Evolutionary conservation across 2,329 filamentous ascomycete genomes (phyloP).

Genomic region (Zalaria obscura): DNA sequence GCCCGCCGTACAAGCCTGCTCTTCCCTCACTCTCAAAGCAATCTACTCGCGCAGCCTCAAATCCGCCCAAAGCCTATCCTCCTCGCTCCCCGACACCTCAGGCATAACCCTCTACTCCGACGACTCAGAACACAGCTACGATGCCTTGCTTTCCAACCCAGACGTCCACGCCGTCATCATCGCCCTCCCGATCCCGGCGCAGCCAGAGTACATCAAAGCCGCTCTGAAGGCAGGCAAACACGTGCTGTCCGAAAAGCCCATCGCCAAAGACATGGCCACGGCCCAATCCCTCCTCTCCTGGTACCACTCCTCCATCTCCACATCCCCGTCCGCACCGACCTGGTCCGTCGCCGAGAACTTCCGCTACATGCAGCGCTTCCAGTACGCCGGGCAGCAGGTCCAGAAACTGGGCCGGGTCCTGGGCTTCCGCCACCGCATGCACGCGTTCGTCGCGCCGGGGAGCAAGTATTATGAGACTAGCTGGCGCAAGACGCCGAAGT

Average conservation of each 20-base stretch:
- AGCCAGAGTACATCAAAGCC: constrained; percentile 34
- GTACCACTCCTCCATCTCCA: constrained; percentile 27
- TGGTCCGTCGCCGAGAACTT: constrained; percentile 61
- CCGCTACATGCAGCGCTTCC: constrained; percentile 45
- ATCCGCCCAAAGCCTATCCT: constrained; percentile 35
- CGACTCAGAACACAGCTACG: constrained; percentile 33
- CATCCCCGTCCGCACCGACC: constrained; percentile 20
- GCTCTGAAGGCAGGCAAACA: constrained; percentile 38
- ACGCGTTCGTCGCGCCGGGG: constrained; percentile 30
- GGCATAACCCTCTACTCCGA: constrained; percentile 44
- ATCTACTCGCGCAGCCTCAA: constrained; percentile 50
- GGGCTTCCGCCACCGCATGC: constrained; percentile 37
- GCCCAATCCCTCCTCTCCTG: constrained; percentile 35
- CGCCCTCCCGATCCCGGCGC: constrained; percentile 27
- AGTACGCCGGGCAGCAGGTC: constrained; percentile 36
- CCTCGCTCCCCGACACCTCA: constrained; percentile 1
- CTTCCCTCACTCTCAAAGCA: constrained; percentile 42
- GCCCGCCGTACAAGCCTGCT: constrained; percentile 44
- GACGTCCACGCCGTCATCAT: constrained; percentile 38
- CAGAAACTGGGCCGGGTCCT: constrained; percentile 39
- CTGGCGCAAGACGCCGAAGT: constrained; percentile 61
- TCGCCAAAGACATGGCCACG: constrained; percentile 37
- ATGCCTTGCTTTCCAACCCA: constrained; percentile 25
- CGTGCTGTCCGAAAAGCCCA: constrained; percentile 42
- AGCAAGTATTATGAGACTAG: constrained; percentile 42